A percentile compares a stretch with the other conserved stretches of the same genome.
These are phyloP conservation scores for Dalbergia cochinchinensis DNA, from an alignment of 306 rosid species.

Conservation along the genomic window DNA sequence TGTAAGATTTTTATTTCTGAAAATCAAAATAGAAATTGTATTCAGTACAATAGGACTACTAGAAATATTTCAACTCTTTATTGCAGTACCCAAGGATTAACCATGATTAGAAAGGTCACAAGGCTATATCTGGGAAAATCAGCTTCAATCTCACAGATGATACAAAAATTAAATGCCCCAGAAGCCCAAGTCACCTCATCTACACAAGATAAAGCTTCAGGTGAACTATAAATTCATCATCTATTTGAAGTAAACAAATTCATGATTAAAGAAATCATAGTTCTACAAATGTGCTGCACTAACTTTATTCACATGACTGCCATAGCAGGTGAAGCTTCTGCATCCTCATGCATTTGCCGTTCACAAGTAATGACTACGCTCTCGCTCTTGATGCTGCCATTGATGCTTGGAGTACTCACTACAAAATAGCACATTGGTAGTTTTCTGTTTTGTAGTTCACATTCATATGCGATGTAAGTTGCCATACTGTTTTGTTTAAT, in stretches of 20 bases:
- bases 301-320: conserved; percentile 6
- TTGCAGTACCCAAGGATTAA: conserved; percentile 45
- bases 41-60: not conserved
- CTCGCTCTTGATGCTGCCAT: conserved; percentile 31
- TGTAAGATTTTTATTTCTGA: not conserved
- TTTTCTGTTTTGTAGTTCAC: not conserved
- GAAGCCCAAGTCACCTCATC: conserved; percentile 33
- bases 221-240: conserved; percentile 28
- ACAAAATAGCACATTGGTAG: conserved; percentile 32
- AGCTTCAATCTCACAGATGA: conserved; percentile 48
- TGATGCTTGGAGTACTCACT: conserved; percentile 33
- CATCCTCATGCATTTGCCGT: conserved; percentile 17
- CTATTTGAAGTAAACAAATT: conserved; percentile 11
- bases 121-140: conserved; percentile 49
- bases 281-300: conserved; percentile 21
- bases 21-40: conserved; percentile 16
- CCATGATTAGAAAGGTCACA: conserved; percentile 37
- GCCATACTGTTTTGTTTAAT: conserved; percentile 13
- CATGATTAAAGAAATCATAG: not conserved
- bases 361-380: conserved; percentile 30
- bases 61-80: conserved; percentile 11
- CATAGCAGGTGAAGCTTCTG: conserved; percentile 40
- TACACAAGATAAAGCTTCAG: conserved; percentile 1
- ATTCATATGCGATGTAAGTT: conserved; percentile 1
- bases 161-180: conserved; percentile 32